Evolutionary conservation across 768 basidiomycete genomes (phyloP), one percentile per base, ranked within the genome.

Genomic region (Neoboletus subvelutipes): DNA sequence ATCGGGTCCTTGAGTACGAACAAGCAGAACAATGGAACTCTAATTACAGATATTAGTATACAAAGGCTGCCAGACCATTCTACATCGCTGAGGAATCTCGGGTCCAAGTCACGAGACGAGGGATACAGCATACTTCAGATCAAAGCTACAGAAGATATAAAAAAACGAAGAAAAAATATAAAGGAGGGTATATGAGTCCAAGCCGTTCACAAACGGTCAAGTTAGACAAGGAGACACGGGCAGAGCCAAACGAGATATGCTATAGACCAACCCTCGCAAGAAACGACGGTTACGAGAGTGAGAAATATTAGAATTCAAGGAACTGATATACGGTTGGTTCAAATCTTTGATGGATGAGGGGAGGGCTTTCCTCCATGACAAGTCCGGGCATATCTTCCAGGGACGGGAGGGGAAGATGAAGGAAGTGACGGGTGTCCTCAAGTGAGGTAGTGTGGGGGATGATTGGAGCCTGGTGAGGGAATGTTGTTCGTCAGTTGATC

Each of bases 371-470:
- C 63, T 87, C 85, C 50, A 77, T 77, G 58, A 86, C 74, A 57
- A 92, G 81, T 33, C 90, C 90, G 13, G 90, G 90, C 68, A 92
- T 90, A 57, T 92, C 89, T 53, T 86, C 85, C n/a, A 80, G 63
- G 37, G 84, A 78, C 31, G 90, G 90, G n/a, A 87, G 77, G 2
- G 90, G 89, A 12, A 90, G 81, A 53, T 87, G 86, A 45, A 90
- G 79, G 75, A 94, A 94, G 70, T 94, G 90, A 12, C 91, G 86
- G 22, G 89, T 93, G 67, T 94, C 92, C 59, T 92, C 92, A 31
- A 84, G 74, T 9, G 87, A 87, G 9, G 88, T 82, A 1, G 89
- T 88, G 59, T 87, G 84, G 2, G 93, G 92, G 55, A 93, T 84
- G 65, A 94, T 94, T 24, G 91, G 91, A 39, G 92, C 92, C 91